Percentiles rank a stretch among this genome's conserved stretches.
Evolutionary conservation across 75 land plant genomes (phyloP).

Genomic region (Azolla pinnata): DNA sequence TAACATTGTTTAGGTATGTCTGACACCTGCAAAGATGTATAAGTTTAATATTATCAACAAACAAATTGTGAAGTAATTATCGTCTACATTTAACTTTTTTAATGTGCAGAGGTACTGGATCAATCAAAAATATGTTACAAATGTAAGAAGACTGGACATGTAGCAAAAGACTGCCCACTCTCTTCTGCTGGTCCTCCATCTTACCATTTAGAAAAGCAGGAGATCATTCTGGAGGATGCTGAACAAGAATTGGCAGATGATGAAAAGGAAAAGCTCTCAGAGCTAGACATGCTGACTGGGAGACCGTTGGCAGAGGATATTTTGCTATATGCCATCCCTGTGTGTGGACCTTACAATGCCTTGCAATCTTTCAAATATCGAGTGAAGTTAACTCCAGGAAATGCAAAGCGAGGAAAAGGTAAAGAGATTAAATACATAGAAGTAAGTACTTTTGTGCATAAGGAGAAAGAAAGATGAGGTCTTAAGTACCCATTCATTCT

Average conservation of each 20-base stretch:
- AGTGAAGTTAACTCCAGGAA: slow-evolving; percentile 90
- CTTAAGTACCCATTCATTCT: no score
- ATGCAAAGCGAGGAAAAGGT: slow-evolving; percentile 96
- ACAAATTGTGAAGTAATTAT: no score
- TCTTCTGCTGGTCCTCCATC: no score
- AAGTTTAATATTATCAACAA: no score
- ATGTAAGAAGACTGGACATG: slow-evolving; percentile 82
- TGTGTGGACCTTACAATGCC: slow-evolving; percentile 89
- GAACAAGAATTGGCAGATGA: slow-evolving; percentile 77
- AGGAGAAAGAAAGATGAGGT: no score
- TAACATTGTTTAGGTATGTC: no score
- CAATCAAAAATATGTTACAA: slow-evolving; percentile 75
- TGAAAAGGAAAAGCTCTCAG: slow-evolving; percentile 72
- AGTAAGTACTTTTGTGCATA: no score
- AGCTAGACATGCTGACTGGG: slow-evolving; percentile 85
- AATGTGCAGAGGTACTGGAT: slow-evolving; percentile 27
- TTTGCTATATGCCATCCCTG: slow-evolving; percentile 88
- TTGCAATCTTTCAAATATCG: slow-evolving; percentile 83
- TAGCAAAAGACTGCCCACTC: slow-evolving; percentile 73
- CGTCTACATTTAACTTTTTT: no score
- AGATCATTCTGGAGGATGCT: slow-evolving; percentile 69
- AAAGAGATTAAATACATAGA: no score
- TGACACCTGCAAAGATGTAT: no score
- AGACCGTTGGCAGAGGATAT: slow-evolving; percentile 71
- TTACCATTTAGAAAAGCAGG: background rate